A percentile compares a stretch with the other conserved stretches of the same genome.
phyloP scores from a whole-genome alignment of 805 yeast genomes.

The baker's yeast (Saccharomyces cerevisiae) region DNA sequence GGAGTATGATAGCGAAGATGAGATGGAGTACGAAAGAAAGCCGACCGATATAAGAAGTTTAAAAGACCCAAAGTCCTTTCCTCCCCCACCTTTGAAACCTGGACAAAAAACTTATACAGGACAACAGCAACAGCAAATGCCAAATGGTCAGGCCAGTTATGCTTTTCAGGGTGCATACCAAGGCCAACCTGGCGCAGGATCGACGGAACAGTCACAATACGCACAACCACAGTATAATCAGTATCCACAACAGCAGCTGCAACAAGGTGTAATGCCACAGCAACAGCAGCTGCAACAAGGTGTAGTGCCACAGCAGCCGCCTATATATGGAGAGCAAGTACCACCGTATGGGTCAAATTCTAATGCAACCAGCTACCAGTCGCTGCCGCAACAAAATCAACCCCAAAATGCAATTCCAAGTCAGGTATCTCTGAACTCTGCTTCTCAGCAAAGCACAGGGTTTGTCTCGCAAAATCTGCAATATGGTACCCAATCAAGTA shows the following conservation, averaged over 20 bases:
- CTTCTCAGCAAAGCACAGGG: neutral
- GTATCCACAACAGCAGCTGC: neutral
- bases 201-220: neutral
- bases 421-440: neutral
- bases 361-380: constrained; percentile 6
- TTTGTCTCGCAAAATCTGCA: neutral
- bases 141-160: neutral
- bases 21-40: constrained; percentile 1
- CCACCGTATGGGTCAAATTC: constrained; percentile 7
- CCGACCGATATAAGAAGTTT: constrained; percentile 6
- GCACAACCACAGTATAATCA: neutral
- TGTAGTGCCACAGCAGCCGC: neutral
- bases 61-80: constrained; percentile 18
- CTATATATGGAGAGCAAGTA: neutral
- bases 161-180: neutral
- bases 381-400: constrained; percentile 10
- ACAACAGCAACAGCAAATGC: neutral
- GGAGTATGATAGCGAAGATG: constrained; percentile 16
- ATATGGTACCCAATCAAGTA: neutral
- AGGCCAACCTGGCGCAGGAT: neutral
- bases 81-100: constrained; percentile 35
- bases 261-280: neutral
- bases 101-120: constrained; percentile 30
- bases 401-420: constrained; percentile 3
- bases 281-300: neutral